Conservation (phyloP, 345 rosid genomes). For the Nephelium lappaceum region DNA sequence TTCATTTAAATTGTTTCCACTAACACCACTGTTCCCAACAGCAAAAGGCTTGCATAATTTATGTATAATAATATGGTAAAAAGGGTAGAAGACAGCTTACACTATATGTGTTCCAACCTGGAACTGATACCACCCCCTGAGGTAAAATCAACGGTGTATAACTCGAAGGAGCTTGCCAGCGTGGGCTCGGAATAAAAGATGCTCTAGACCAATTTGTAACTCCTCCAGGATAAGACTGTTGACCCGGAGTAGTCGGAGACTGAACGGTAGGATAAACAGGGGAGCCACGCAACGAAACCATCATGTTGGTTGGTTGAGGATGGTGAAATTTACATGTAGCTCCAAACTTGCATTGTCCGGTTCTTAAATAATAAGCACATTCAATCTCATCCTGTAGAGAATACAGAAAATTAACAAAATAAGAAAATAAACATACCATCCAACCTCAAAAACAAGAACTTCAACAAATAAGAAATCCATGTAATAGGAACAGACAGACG, state of each 20-base stretch:
- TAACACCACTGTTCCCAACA: neutral
- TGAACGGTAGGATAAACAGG: constrained; percentile 72
- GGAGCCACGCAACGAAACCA: constrained; percentile 75
- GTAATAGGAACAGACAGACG: neutral
- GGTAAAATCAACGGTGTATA: constrained; percentile 80
- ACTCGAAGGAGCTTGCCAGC: constrained; percentile 95
- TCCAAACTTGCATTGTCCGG: constrained; percentile 97
- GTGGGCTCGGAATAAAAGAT: constrained; percentile 86
- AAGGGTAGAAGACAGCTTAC: constrained; percentile 46
- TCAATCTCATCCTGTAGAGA: constrained; percentile 76
- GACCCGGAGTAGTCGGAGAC: constrained; percentile 74
- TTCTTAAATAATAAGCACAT: constrained; percentile 92
- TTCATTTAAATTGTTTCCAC: constrained; percentile 3
- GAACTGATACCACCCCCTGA: constrained; percentile 89
- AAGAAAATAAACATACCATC: constrained; percentile 3
- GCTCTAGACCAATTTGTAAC: constrained; percentile 82
- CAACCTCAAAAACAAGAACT: constrained; percentile 4
- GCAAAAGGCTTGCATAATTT: constrained; percentile 9
- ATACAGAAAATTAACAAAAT: constrained; percentile 18
- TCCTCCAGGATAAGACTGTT: constrained; percentile 74
- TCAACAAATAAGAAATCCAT: neutral
- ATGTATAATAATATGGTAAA: neutral
- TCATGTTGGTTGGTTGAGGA: constrained; percentile 85
- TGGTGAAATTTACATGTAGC: constrained; percentile 95
- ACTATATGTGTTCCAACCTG: constrained; percentile 88